Evolutionary conservation across 805 yeast genomes (phyloP), one percentile per base, ranked within the genome.

Genomic region (Metschnikowia shivogae): DNA sequence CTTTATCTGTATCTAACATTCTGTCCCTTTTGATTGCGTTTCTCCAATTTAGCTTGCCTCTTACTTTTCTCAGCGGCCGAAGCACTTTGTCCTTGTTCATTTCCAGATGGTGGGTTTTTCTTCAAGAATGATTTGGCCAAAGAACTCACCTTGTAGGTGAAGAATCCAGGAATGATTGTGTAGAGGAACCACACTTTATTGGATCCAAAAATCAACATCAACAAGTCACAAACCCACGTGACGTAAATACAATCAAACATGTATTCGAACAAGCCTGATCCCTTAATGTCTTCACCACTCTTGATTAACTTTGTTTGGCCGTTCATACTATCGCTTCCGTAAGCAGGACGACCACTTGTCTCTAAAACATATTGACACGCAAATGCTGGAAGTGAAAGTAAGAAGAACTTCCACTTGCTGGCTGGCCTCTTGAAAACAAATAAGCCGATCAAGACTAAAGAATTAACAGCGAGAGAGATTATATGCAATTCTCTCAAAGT

Each of bases 191-290:
- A 86, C 7, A 78, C 80, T 56, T 73, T 72, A 59, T 77, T 77
- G 35, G 76, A 59, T 5, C 89, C 89, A 31, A 77, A 55, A 0
- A 78, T 19, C 5, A 78, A 54, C 68, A 80, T 76, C 42, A 82
- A 62, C 1, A 82, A 44, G 51, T 81, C 80, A 51, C 80, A 68
- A 17, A 76, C 54, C 74, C 83, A 73, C 3, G 89, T 83, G 37
- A 85, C 61, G 57, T 85, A 85, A 47, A 86, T 66, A 10, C 84
- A 61, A 57, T 86, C 93, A 58, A 82, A 82, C 71, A 84, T 65
- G 67, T 82, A 84, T 62, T 86, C 92, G 32, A 82, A 82, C 34
- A 86, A 67, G 0, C 93, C 93, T 3, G 63, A 58, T 48, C 78
- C 86, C 44, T 63, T 63, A 47, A 85, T 71, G 55, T 86, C 86